phyloP scores from a whole-genome alignment of 2,329 filamentous ascomycete genomes.

The Cladobotryum protrusum region DNA sequence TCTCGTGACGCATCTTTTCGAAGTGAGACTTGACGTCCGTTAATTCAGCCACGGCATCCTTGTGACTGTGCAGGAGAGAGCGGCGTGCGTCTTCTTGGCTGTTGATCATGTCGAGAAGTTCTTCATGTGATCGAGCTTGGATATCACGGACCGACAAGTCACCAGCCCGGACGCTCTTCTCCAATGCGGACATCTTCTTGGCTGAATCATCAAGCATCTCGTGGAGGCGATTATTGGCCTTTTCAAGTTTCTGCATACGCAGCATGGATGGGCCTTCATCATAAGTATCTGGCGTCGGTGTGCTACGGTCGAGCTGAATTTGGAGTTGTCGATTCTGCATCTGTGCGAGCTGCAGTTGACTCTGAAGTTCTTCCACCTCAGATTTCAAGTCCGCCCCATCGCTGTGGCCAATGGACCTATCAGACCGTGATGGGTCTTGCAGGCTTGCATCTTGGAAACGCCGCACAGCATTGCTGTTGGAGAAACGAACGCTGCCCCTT shows the following conservation, averaged over 20 bases:
- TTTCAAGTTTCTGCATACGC: constrained; percentile 84
- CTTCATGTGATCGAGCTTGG: constrained; percentile 88
- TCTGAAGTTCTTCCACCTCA: constrained; percentile 87
- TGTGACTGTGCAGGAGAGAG: constrained; percentile 75
- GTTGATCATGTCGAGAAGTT: constrained; percentile 86
- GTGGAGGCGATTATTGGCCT: constrained; percentile 84
- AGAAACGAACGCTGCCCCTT: constrained; percentile 51
- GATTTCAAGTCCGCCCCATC: constrained; percentile 85
- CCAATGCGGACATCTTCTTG: constrained; percentile 84
- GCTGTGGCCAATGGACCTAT: constrained; percentile 75
- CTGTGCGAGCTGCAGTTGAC: constrained; percentile 85
- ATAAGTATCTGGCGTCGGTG: constrained; percentile 55
- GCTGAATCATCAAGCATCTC: constrained; percentile 91
- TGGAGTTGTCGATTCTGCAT: constrained; percentile 95
- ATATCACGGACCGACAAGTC: constrained; percentile 86
- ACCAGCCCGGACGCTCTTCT: constrained; percentile 79
- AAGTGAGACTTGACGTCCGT: constrained; percentile 81
- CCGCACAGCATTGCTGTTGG: constrained; percentile 69
- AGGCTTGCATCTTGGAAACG: constrained; percentile 56
- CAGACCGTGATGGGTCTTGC: constrained; percentile 75
- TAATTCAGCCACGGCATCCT: constrained; percentile 77
- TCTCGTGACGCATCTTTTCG: constrained; percentile 78
- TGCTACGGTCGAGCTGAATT: constrained; percentile 70
- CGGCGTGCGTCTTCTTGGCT: constrained; percentile 86
- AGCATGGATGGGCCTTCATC: constrained; percentile 74